Percentiles rank a stretch among this genome's conserved stretches.
phyloP scores from a whole-genome alignment of 176 grass and related monocot genomes.

The Calamus simplicifolius region DNA sequence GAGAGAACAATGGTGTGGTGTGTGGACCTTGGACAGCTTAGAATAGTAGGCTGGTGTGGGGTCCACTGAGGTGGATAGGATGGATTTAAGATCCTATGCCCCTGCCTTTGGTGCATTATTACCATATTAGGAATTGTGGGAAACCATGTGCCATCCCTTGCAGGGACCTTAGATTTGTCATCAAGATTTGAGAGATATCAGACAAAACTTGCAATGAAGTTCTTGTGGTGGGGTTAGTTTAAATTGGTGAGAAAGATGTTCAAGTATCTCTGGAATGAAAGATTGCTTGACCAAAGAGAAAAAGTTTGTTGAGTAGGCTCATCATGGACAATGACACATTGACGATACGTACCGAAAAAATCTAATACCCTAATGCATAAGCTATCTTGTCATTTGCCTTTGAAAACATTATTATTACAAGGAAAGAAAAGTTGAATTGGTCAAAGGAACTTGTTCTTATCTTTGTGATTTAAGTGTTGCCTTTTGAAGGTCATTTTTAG shows the following conservation, averaged over 20 bases:
- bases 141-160: too few species aligned
- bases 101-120: slow-evolving; percentile 9
- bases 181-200: too few species aligned
- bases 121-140: background rate
- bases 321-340: background rate
- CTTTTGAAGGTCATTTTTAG: background rate
- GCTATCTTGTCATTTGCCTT: too few species aligned
- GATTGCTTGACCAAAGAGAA: background rate
- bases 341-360: background rate
- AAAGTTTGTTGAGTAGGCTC: background rate
- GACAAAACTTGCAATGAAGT: too few species aligned
- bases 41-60: background rate
- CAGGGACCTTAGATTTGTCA: too few species aligned
- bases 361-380: background rate
- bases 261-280: background rate
- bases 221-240: too few species aligned
- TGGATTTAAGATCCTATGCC: background rate
- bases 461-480: too few species aligned
- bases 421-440: too few species aligned
- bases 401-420: too few species aligned
- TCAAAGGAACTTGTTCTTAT: too few species aligned
- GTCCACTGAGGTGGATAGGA: background rate
- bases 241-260: background rate
- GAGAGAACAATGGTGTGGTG: too few species aligned
- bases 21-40: background rate